Percentiles rank a stretch among this genome's conserved stretches.
Evolutionary conservation across 129 eudicot genomes (phyloP).

Genomic region (Artemisia annua): DNA sequence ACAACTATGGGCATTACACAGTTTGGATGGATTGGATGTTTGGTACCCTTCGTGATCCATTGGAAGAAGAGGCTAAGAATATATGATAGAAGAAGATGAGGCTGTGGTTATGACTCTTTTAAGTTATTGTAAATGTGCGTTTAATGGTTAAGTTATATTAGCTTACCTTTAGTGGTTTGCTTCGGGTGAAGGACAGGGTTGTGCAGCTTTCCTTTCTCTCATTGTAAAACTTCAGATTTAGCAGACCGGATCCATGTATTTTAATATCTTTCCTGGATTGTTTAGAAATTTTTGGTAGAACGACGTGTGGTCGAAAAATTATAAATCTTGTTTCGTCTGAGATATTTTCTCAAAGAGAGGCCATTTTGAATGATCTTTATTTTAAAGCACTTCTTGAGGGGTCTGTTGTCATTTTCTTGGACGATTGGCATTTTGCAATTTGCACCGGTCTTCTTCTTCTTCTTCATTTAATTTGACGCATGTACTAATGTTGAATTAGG

Average conservation of each 20-base stretch:
- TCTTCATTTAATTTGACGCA: neutral
- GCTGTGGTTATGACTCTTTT: neutral
- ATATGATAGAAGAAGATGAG: neutral
- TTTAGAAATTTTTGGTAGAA: conserved; percentile 4
- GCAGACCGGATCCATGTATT: conserved; percentile 10
- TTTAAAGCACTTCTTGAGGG: too few relatives aligned
- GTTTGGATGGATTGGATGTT: conserved; percentile 89
- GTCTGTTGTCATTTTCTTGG: neutral
- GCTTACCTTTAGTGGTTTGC: neutral
- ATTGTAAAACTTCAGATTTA: conserved; percentile 3
- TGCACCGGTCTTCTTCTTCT: neutral
- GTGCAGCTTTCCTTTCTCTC: neutral
- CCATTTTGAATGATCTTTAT: neutral
- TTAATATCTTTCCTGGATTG: conserved; percentile 1
- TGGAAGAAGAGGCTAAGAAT: conserved; percentile 51
- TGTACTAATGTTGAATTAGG: neutral
- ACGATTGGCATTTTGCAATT: neutral
- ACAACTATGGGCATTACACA: conserved; percentile 43
- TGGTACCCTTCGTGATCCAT: conserved; percentile 70
- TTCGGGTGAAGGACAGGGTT: neutral
- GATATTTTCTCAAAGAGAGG: conserved; percentile 13
- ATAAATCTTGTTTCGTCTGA: conserved; percentile 20
- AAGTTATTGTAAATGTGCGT: conserved; percentile 12
- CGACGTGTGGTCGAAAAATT: conserved; percentile 18
- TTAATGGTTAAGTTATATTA: neutral